Evolutionary conservation across 2,329 filamentous ascomycete genomes (phyloP).

Genomic region (Cladosporium halotolerans): DNA sequence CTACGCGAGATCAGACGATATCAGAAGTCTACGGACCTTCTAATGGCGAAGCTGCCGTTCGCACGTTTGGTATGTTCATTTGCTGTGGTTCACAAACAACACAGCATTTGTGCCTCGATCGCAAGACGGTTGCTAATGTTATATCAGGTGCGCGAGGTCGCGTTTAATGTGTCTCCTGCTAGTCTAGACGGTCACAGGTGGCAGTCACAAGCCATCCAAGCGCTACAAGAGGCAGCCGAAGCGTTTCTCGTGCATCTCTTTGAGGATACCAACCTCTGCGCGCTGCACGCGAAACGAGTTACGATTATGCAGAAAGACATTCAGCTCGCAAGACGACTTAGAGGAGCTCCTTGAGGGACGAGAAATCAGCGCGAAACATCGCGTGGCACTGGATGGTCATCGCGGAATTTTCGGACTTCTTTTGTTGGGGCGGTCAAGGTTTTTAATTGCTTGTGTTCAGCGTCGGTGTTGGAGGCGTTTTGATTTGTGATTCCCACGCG

Average conservation of each 20-base stretch:
- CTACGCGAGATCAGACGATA: constrained; percentile 98
- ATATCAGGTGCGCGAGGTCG: constrained; percentile 75
- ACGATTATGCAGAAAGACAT: constrained; percentile 98
- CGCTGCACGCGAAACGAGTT: constrained; percentile 98
- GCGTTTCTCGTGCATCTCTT: constrained; percentile 98
- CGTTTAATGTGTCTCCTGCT: constrained; percentile 82
- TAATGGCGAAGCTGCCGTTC: constrained; percentile 97
- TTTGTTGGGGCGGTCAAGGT: background rate
- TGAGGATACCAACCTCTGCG: constrained; percentile 96
- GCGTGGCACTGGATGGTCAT: background rate
- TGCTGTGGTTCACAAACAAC: too few species aligned
- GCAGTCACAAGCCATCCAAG: constrained; percentile 96
- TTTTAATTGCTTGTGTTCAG: background rate
- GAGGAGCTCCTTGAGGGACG: constrained; percentile 39
- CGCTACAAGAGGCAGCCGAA: constrained; percentile 96
- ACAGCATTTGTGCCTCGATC: too few species aligned
- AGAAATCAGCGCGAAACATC: background rate
- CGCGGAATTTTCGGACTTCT: background rate
- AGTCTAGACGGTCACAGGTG: constrained; percentile 68
- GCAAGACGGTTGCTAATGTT: background rate
- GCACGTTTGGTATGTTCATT: constrained; percentile 66
- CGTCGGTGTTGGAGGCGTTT: constrained; percentile 9
- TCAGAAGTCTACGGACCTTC: constrained; percentile 92
- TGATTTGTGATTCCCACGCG: background rate
- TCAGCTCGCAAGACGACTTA: constrained; percentile 89